A percentile compares a stretch with the other conserved stretches of the same genome.
Conservation (phyloP, 441 rosid species). For the Gossypium gossypioides region DNA sequence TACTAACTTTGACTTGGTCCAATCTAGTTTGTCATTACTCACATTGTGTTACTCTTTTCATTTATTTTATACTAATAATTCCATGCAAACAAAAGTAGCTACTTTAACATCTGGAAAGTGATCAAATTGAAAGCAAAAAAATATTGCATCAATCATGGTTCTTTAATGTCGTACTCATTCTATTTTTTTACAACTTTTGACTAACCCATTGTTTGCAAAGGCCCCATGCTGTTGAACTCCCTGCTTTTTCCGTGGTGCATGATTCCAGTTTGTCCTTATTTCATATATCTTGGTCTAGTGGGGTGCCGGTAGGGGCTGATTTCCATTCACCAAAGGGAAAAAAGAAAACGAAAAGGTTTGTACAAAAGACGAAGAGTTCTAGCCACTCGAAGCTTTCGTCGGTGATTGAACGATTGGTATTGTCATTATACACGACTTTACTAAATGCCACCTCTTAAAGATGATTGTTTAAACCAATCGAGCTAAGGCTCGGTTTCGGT, state of each 20-base stretch:
- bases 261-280: not conserved
- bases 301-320: not conserved
- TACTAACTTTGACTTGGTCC: conserved; percentile 5
- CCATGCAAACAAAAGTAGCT: conserved; percentile 7
- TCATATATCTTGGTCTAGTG: conserved; percentile 2
- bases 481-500: not conserved
- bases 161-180: conserved; percentile 8
- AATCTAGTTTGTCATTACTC: not conserved
- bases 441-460: not conserved
- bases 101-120: conserved; percentile 10
- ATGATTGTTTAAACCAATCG: not conserved
- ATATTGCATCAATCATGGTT: not conserved
- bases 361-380: not conserved
- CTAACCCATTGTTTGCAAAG: conserved; percentile 21
- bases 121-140: not conserved
- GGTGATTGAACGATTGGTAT: not conserved
- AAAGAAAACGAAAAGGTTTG: not conserved
- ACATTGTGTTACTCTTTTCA: not conserved
- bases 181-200: conserved; percentile 26
- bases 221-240: not conserved
- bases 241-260: conserved; percentile 1
- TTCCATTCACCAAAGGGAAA: not conserved
- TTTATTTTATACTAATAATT: conserved; percentile 2
- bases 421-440: not conserved
- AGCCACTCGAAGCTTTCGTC: not conserved